A percentile compares a stretch with the other conserved stretches of the same genome.
Conservation (phyloP, 495 filamentous ascomycete genomes). For the Venustampulla echinocandica region DNA sequence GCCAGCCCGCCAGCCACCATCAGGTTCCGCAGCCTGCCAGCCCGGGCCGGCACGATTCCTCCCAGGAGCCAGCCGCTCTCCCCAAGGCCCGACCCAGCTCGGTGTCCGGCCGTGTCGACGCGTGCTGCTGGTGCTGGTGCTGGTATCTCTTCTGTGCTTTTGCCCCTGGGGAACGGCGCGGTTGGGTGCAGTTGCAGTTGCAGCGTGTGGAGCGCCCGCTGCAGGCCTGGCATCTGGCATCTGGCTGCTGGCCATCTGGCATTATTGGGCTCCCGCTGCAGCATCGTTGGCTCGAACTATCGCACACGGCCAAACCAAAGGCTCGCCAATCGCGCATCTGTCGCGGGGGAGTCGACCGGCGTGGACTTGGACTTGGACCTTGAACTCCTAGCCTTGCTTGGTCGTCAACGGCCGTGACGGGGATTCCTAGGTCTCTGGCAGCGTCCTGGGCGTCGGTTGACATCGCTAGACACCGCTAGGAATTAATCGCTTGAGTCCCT, state of each 20-base stretch:
- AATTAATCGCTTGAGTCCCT: not conserved
- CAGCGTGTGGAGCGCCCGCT: not conserved
- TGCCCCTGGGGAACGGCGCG: not conserved
- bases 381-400: no score
- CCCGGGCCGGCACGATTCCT: no score
- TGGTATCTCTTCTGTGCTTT: not conserved
- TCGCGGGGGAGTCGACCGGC: not conserved
- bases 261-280: not conserved
- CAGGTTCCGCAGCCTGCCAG: no score
- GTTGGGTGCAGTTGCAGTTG: not conserved
- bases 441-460: not conserved
- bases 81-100: not conserved
- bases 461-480: not conserved
- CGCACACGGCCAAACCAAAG: not conserved
- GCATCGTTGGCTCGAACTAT: not conserved
- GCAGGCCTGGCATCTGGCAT: conserved; percentile 1
- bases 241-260: not conserved
- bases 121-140: not conserved
- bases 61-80: no score
- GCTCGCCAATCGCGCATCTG: conserved; percentile 5
- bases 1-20: no score
- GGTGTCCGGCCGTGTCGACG: not conserved
- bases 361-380: not conserved
- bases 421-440: no score
- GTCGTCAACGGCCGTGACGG: no score